Conservation (phyloP, 768 basidiomycete genomes). For the Panaeolus cyanescens region DNA sequence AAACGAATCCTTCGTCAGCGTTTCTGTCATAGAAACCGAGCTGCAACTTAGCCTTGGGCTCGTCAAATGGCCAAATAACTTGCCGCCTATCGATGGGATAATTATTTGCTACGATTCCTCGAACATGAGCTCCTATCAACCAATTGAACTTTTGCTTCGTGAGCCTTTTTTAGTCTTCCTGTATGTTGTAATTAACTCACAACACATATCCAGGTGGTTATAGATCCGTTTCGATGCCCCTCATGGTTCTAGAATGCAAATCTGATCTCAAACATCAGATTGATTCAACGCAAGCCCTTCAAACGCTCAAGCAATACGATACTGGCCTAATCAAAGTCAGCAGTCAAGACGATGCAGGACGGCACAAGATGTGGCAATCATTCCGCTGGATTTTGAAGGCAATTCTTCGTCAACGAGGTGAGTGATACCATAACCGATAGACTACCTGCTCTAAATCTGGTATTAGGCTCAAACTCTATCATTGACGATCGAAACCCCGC, state of each 20-base stretch:
- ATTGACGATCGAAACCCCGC: slow-evolving; percentile 68
- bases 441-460: neutral
- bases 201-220: slow-evolving; percentile 50
- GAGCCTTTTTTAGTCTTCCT: slow-evolving; percentile 29
- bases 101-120: slow-evolving; percentile 87
- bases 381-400: slow-evolving; percentile 78
- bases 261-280: slow-evolving; percentile 65
- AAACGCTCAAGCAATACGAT: slow-evolving; percentile 60
- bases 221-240: slow-evolving; percentile 56
- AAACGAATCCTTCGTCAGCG: neutral
- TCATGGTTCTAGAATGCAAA: slow-evolving; percentile 87
- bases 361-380: slow-evolving; percentile 69
- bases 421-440: slow-evolving; percentile 14
- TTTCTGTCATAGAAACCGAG: slow-evolving; percentile 42
- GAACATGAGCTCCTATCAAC: slow-evolving; percentile 58
- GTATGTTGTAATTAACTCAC: neutral
- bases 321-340: slow-evolving; percentile 81
- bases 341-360: slow-evolving; percentile 53
- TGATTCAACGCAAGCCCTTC: slow-evolving; percentile 54
- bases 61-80: slow-evolving; percentile 49
- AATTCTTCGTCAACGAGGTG: slow-evolving; percentile 54
- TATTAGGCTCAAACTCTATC: slow-evolving; percentile 28
- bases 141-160: slow-evolving; percentile 74
- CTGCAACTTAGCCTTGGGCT: slow-evolving; percentile 41
- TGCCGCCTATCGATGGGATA: slow-evolving; percentile 71